Percentiles rank a stretch among this genome's conserved stretches.
phyloP scores from a whole-genome alignment of 1,139 yeast species.

The Taphrina pruni region DNA sequence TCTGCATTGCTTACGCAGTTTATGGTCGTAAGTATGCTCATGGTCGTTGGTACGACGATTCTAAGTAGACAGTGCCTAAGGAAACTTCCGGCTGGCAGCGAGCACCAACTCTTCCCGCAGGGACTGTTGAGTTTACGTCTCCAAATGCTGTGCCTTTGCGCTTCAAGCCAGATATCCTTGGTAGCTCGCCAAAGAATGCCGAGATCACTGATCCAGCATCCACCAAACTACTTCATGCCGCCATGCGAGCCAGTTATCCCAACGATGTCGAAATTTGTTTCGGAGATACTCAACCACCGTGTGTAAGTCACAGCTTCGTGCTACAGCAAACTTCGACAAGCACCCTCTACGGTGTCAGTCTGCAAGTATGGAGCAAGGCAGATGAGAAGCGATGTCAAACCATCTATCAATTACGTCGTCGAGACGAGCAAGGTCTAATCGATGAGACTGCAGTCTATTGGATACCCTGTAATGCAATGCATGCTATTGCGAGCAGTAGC shows the following conservation, averaged over 20 bases:
- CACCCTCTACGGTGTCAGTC: conserved; percentile 35
- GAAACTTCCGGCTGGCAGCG: conserved; percentile 30
- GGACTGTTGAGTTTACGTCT: conserved; percentile 11
- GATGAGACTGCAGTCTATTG: conserved; percentile 9
- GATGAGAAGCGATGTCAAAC: conserved; percentile 22
- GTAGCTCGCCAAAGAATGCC: conserved; percentile 33
- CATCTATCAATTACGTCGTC: conserved; percentile 14
- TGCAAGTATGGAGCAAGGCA: conserved; percentile 38
- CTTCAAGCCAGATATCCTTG: conserved; percentile 39
- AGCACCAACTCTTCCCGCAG: conserved; percentile 13
- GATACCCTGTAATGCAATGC: conserved; percentile 11
- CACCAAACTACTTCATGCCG: conserved; percentile 34
- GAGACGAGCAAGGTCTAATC: conserved; percentile 13
- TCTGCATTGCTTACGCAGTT: conserved; percentile 36
- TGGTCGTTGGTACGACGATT: not conserved
- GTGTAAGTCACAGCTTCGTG: conserved; percentile 33
- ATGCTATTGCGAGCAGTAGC: not conserved
- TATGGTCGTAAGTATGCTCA: conserved; percentile 11
- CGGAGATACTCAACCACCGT: conserved; percentile 34
- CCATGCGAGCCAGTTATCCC: conserved; percentile 39
- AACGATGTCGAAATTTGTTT: conserved; percentile 36
- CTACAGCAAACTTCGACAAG: conserved; percentile 35
- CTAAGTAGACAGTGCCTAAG: conserved; percentile 18
- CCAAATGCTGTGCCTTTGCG: conserved; percentile 15
- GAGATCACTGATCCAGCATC: conserved; percentile 24